Conservation (phyloP, 2,329 filamentous ascomycete genomes). For the Phaeosphaeria sp. region DNA sequence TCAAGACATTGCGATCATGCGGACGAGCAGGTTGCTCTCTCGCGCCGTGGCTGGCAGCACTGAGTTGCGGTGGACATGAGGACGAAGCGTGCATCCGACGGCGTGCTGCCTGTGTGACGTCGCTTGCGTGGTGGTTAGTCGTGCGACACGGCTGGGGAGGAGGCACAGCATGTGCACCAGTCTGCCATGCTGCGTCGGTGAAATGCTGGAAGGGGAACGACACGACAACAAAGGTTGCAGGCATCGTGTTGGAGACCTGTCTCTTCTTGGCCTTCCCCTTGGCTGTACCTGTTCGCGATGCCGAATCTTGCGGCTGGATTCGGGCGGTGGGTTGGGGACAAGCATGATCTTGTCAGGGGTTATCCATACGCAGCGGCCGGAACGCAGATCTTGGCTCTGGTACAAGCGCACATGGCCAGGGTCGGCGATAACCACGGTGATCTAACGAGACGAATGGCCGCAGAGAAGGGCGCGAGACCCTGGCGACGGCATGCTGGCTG, state of each 20-base stretch:
- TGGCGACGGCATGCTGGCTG: not conserved
- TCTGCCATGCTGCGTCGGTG: not conserved
- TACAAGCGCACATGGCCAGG: not conserved
- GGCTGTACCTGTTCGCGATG: not conserved
- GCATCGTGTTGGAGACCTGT: not conserved
- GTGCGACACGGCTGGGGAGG: conserved; percentile 5
- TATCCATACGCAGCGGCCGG: not conserved
- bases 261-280: not conserved
- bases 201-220: conserved; percentile 5
- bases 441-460: conserved; percentile 9
- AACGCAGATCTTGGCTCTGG: not conserved
- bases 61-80: conserved; percentile 12
- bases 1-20: not conserved
- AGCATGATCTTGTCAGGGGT: conserved; percentile 4
- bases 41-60: conserved; percentile 14
- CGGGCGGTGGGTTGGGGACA: not conserved
- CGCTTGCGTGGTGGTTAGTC: conserved; percentile 10
- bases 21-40: not conserved
- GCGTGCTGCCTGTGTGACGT: conserved; percentile 16
- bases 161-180: not conserved
- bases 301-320: conserved; percentile 1
- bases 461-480: conserved; percentile 8
- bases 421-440: conserved; percentile 7
- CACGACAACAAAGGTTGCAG: not conserved
- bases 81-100: conserved; percentile 2